Conservation (phyloP, 768 basidiomycete genomes). For the Panellus pusillus region DNA sequence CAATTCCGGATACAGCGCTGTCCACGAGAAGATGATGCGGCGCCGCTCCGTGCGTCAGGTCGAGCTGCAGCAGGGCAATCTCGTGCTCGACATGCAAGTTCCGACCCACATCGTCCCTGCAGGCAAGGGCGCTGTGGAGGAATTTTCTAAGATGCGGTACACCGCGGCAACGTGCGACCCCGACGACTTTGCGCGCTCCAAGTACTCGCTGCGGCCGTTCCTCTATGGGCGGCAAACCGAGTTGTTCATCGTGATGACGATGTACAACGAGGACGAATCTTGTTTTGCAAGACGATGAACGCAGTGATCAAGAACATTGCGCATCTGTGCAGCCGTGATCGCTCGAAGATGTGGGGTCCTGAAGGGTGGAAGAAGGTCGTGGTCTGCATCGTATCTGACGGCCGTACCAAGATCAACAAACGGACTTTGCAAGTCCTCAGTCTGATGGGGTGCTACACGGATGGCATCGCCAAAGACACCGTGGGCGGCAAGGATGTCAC, state of each 20-base stretch:
- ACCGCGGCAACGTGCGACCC: conserved; percentile 90
- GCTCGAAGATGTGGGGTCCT: conserved; percentile 82
- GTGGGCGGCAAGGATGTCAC: conserved; percentile 89
- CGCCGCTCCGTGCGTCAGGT: conserved; percentile 78
- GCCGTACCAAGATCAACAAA: conserved; percentile 84
- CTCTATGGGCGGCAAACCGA: conserved; percentile 82
- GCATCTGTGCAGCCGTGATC: conserved; percentile 67
- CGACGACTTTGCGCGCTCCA: conserved; percentile 78
- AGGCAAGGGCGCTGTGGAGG: conserved; percentile 60
- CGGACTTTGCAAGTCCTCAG: conserved; percentile 88
- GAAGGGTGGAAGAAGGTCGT: conserved; percentile 92
- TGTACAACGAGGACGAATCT: conserved; percentile 92
- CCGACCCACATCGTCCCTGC: conserved; percentile 78
- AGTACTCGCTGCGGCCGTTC: conserved; percentile 79
- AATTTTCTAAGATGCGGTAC: conserved; percentile 83
- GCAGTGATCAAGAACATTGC: conserved; percentile 87
- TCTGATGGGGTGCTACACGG: conserved; percentile 85
- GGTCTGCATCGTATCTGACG: conserved; percentile 85
- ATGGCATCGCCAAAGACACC: conserved; percentile 87
- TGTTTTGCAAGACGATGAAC: conserved; percentile 83
- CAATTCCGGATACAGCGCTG: conserved; percentile 61
- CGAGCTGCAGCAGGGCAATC: conserved; percentile 77
- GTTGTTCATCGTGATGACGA: conserved; percentile 94
- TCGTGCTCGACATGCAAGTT: conserved; percentile 81
- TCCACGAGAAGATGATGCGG: conserved; percentile 80